Base-by-base conservation (phyloP, 345 rosid species). In the Streptanthus diversifolius region DNA sequence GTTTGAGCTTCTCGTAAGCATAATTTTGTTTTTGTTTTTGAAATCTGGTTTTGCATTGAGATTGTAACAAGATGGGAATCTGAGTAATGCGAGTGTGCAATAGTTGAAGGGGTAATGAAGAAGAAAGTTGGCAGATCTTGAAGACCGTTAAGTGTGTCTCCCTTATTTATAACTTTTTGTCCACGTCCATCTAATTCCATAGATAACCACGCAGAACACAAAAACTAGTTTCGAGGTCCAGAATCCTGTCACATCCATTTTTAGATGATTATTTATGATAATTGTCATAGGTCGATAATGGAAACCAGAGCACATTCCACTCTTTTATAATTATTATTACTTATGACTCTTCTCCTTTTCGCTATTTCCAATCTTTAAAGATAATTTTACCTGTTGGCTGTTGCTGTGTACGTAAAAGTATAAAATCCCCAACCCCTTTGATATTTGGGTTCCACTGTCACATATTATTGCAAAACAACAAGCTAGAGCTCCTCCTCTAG, bases 401-500 rank as follows among this genome's bases (percentile, higher is more conserved):
- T 48, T 18, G 52, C 12, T 47, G 71, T 53, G 60, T 57, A 6
- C 18, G 52, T 71, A 47, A 24, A 61, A 37, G 53, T 51, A 51
- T 43, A 52, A 71, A 44, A 8, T 17, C 44, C 7, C 45, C 17
- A 5, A n/a, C 7, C 24, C 10, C 22, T 61, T 59, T 24, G 59
- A 18, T 44, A 13, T 55, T 56, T 41, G 51, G 63, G 19, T 7
- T 53, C 30, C 63, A 27, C 8, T 59, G 19, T 21, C 47, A 22
- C 55, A 45, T 9, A 25, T 8, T 33, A 17, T 37, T 37, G 35
- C 51, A 18, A 58, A 58, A 35, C 65, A 58, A 47, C 15, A 21
- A 21, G 82, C 83, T 0, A 82, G 72, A 79, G 80, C 74, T 7
- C 81, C 82, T 7, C 81, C 82, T 24, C 33, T 32, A 5, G 36